These are phyloP conservation scores for Aspergillus fumigatus DNA, from an alignment of 2,329 filamentous ascomycete genomes.

Conservation along the genomic window DNA sequence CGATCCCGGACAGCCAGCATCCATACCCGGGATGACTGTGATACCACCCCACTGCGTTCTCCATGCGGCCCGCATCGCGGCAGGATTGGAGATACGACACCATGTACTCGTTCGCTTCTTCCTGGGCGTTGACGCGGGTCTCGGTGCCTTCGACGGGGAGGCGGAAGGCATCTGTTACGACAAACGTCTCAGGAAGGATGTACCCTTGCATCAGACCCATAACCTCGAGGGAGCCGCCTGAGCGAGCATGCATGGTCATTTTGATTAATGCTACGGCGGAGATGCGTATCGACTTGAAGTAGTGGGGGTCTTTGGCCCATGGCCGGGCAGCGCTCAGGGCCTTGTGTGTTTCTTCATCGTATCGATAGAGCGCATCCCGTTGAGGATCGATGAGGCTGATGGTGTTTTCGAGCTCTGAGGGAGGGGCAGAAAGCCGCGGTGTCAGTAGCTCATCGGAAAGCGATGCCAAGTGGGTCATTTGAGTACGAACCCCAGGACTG, in stretches of 20 bases:
- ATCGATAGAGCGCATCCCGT: constrained; percentile 88
- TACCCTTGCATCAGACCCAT: constrained; percentile 99
- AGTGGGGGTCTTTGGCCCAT: constrained; percentile 72
- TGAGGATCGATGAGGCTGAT: constrained; percentile 77
- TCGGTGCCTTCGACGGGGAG: constrained; percentile 97
- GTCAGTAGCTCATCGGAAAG: constrained; percentile 7
- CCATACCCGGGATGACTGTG: constrained; percentile 97
- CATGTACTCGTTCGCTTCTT: constrained; percentile 96
- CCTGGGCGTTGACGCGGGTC: constrained; percentile 92
- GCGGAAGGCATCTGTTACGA: constrained; percentile 91
- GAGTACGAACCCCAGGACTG: constrained; percentile 55
- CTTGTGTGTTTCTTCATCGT: constrained; percentile 66
- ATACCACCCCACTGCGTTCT: constrained; percentile 98
- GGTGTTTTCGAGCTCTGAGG: constrained; percentile 78
- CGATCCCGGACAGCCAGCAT: constrained; percentile 96
- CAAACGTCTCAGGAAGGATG: constrained; percentile 73
- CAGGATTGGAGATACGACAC: constrained; percentile 75
- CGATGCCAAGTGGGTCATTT: background rate
- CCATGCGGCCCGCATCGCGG: constrained; percentile 69
- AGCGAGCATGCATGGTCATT: constrained; percentile 99
- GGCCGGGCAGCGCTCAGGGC: constrained; percentile 60
- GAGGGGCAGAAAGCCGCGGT: background rate
- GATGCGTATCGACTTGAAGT: constrained; percentile 93
- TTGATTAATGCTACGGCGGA: constrained; percentile 91
- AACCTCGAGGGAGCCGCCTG: constrained; percentile 84